Percentiles rank a stretch among this genome's conserved stretches.
phyloP scores from a whole-genome alignment of 371 early-diverging fungal species.

The Mortierella sp. region DNA sequence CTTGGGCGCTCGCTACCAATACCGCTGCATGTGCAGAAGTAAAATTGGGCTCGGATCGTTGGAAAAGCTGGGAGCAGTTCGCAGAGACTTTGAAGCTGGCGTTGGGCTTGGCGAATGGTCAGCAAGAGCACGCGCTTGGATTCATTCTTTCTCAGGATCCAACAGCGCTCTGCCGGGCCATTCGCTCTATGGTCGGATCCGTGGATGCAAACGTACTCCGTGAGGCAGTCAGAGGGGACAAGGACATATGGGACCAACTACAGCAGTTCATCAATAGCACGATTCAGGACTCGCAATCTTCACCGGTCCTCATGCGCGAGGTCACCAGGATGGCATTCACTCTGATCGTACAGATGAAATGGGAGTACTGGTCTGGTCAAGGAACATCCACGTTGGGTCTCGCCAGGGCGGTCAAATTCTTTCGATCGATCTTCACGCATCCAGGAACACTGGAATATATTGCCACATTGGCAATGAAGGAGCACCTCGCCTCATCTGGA shows the following conservation, averaged over 20 bases:
- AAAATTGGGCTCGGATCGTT: conserved; percentile 25
- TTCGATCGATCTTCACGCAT: conserved; percentile 23
- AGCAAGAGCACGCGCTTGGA: background rate
- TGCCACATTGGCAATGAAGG: conserved; percentile 10
- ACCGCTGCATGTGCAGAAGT: conserved; percentile 23
- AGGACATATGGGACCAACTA: conserved; percentile 19
- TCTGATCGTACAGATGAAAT: conserved; percentile 29
- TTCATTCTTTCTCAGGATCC: conserved; percentile 28
- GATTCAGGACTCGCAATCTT: conserved; percentile 18
- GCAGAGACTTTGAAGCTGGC: conserved; percentile 22
- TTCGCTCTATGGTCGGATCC: conserved; percentile 31
- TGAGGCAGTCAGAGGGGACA: conserved; percentile 8
- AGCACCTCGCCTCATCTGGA: conserved; percentile 1
- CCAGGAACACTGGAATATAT: conserved; percentile 25
- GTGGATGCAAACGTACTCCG: conserved; percentile 30
- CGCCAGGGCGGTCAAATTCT: conserved; percentile 12
- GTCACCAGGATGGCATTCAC: conserved; percentile 24
- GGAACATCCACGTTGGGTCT: background rate
- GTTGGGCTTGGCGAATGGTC: conserved; percentile 18
- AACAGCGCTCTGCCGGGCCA: conserved; percentile 24
- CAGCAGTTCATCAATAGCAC: conserved; percentile 8
- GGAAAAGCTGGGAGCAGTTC: conserved; percentile 52
- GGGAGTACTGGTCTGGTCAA: conserved; percentile 35
- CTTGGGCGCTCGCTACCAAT: conserved; percentile 39
- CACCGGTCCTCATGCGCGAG: conserved; percentile 27